Evolutionary conservation across 345 rosid genomes (phyloP), one percentile per base, ranked within the genome.

Genomic region (Citrus australasica): DNA sequence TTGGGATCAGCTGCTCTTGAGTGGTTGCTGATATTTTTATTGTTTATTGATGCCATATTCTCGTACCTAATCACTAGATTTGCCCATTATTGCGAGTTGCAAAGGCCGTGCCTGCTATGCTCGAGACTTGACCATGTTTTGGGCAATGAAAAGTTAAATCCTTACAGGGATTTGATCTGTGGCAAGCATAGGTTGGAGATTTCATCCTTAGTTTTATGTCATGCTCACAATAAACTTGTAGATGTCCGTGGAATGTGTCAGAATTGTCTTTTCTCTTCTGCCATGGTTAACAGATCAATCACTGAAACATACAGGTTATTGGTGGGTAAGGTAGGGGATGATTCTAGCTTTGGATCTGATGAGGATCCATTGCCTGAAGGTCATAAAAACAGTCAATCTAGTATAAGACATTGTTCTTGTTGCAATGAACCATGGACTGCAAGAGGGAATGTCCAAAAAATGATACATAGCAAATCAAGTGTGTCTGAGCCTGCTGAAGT

Each of bases 121-220:
- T 91, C 98, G 22, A 89, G 92, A 71, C 97, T 96, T 32, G 99
- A 96, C 86, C 98, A 90, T 76, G 84, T 96, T 69, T 77, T 92
- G 2, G 92, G 93, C 62, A 84, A 76, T 24, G 80, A 82, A 79
- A 83, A 83, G 75, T 56, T 61, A 60, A 94, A 85, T 69, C 68
- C 80, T 66, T 88, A 90, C 33, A 83, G 90, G 94, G 97, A 96
- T 75, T 82, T 90, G 86, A 83, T 96, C 68, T 96, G 99, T 27
- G 30, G 89, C 67, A 83, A 84, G 62, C 99, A 96, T 85, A 92
- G 91, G 89, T 87, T 88, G 61, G 98, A 94, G 79, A 90, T 94
- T 76, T 91, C 99, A 2, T 92, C 95, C 13, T 83, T 96, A 62
- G 98, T 92, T 75, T 85, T 86, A 62, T 96, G 98, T 84, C 91